phyloP scores from a whole-genome alignment of 2,329 filamentous ascomycete genomes.

The Hymenoscyphus fructigenus region DNA sequence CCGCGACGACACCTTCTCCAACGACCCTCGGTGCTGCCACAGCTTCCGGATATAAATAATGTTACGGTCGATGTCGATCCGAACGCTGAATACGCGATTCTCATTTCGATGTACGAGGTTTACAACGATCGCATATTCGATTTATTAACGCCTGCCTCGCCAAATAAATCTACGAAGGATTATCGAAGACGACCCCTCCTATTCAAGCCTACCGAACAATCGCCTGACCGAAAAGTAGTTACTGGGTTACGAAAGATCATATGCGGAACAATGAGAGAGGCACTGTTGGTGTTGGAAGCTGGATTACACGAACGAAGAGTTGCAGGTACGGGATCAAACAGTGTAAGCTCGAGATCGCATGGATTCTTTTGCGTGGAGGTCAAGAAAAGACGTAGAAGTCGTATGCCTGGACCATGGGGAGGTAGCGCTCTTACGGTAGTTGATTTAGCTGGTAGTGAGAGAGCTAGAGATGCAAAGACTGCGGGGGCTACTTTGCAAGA shows the following conservation, averaged over 20 bases:
- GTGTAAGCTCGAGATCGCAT: conserved; percentile 86
- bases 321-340: conserved; percentile 89
- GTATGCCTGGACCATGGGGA: conserved; percentile 63
- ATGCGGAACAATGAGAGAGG: conserved; percentile 78
- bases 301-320: conserved; percentile 84
- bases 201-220: conserved; percentile 89
- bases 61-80: conserved; percentile 66
- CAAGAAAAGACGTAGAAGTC: conserved; percentile 67
- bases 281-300: conserved; percentile 84
- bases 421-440: conserved; percentile 83
- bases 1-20: conserved; percentile 62
- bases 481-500: conserved; percentile 89
- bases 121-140: conserved; percentile 99
- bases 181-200: conserved; percentile 75
- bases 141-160: conserved; percentile 67
- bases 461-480: conserved; percentile 90
- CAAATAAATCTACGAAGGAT: conserved; percentile 64
- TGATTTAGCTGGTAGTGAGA: conserved; percentile 89
- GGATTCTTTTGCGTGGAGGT: conserved; percentile 96
- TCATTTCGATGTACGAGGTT: conserved; percentile 98
- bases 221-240: conserved; percentile 90
- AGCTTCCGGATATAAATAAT: conserved; percentile 71
- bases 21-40: conserved; percentile 69
- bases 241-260: conserved; percentile 88
- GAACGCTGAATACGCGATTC: conserved; percentile 76